Base-by-base conservation (phyloP, 345 rosid genomes). In the Clausena lansium region DNA sequence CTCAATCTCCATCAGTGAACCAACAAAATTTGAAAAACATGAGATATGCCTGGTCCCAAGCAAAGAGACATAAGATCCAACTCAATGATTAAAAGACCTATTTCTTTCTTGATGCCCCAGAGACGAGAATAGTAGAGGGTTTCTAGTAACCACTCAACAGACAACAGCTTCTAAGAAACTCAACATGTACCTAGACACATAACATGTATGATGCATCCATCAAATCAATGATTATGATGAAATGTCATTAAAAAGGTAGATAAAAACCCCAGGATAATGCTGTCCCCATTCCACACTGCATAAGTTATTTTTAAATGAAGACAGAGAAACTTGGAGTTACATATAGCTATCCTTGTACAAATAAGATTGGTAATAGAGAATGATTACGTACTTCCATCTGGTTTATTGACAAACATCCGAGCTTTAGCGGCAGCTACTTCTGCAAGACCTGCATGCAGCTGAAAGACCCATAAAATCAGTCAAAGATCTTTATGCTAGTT, bases 341-440 rank as follows among this genome's bases (percentile, higher is more conserved):
- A 63, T 30, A 63, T 7, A 14, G n/a, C 76, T 67, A 60, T 67
- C 52, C 15, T 30, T 28, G n/a, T 57, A 10, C 14, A 52, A 25
- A 76, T 35, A 27, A n/a, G 36, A 63, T 20, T 38, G 25, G 32
- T 15, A 67, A 9, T 24, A 24, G 38, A 59, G 73, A 59, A 69
- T 4, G 4, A 14, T 39, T 73, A 83, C 88, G 70, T 91, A 94
- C 98, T 94, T 88, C 98, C 98, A 75, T 94, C 98, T 6, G 98
- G 98, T 82, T 94, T 94, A 85, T 93, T 91, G 24, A 86, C 85
- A 85, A 94, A 94, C 97, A 94, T 94, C 71, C 92, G 87, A 80
- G 98, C 98, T 91, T 94, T 93, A 67, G 97, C 98, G 78, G 97
- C 97, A 80, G 98, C 98, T 68, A 94, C 95, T 86, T 94, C 98